Conservation (phyloP, 768 basidiomycete genomes). For the Suillus tomentosus region DNA sequence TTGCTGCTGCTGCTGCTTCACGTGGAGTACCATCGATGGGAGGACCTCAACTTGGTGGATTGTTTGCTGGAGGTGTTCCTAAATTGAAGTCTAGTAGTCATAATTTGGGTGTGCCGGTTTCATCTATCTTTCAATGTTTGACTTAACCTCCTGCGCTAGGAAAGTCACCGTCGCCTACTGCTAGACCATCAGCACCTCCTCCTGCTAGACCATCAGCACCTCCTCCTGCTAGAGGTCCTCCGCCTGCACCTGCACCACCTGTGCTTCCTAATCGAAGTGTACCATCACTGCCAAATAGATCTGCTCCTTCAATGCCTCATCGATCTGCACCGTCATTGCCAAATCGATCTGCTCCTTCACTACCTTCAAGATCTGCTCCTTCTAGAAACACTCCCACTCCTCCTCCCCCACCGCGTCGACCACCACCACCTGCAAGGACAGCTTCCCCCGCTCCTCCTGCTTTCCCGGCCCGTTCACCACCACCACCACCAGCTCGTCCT, state of each 20-base stretch:
- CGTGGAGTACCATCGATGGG: slow-evolving; percentile 24
- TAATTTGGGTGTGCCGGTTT: slow-evolving; percentile 48
- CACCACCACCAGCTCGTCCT: slow-evolving; percentile 17
- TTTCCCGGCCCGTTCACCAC: slow-evolving; percentile 34
- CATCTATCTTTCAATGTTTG: slow-evolving; percentile 16
- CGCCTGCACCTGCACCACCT: slow-evolving; percentile 40
- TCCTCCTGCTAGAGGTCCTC: slow-evolving; percentile 32
- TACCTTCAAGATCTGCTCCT: slow-evolving; percentile 46
- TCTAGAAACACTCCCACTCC: slow-evolving; percentile 45
- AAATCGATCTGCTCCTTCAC: slow-evolving; percentile 31
- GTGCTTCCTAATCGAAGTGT: slow-evolving; percentile 37
- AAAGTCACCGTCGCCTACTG: slow-evolving; percentile 52
- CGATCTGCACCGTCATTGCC: slow-evolving; percentile 34
- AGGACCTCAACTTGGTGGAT: slow-evolving; percentile 78
- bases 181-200: slow-evolving; percentile 11
- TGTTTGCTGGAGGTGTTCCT: slow-evolving; percentile 92
- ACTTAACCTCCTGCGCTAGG: slow-evolving; percentile 53
- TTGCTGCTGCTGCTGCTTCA: slow-evolving; percentile 34
- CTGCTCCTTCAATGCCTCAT: slow-evolving; percentile 23
- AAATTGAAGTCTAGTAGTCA: slow-evolving; percentile 67
- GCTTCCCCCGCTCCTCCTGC: slow-evolving; percentile 31
- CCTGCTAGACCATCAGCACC: slow-evolving; percentile 23
- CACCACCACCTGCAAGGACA: slow-evolving; percentile 8
- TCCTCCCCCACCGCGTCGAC: slow-evolving; percentile 42
- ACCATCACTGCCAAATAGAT: slow-evolving; percentile 26